Evolutionary conservation across 169 alveolate species (phyloP).

Genomic region (Besnoitia besnoiti): DNA sequence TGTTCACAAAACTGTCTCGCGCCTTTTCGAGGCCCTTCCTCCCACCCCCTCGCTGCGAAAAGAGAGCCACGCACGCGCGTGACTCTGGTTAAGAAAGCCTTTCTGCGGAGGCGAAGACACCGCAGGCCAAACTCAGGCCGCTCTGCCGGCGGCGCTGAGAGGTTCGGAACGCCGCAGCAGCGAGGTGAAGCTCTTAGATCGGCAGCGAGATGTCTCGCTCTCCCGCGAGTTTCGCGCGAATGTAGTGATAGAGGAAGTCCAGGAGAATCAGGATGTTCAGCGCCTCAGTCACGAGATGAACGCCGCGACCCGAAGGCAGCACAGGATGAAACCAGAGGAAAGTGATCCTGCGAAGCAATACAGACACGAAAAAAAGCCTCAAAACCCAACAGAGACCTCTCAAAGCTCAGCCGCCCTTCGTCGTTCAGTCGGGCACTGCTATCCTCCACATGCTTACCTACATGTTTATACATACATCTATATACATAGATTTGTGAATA

Average conservation of each 20-base stretch:
- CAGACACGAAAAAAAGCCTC: neutral
- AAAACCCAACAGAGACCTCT: neutral
- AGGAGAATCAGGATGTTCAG: constrained; percentile 69
- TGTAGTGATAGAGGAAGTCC: constrained; percentile 72
- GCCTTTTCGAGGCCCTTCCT: too few species aligned
- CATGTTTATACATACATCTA: neutral
- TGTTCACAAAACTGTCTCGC: too few species aligned
- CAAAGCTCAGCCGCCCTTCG: neutral
- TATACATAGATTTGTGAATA: neutral
- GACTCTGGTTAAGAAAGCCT: too few species aligned
- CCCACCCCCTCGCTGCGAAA: too few species aligned
- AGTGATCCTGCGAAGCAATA: constrained; percentile 37
- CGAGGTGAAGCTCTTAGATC: too few species aligned
- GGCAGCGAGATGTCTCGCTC: constrained; percentile 71
- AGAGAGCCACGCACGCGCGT: too few species aligned
- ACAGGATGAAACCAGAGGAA: constrained; percentile 66
- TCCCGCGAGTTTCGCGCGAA: constrained; percentile 69
- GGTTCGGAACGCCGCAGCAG: too few species aligned
- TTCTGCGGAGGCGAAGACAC: too few species aligned
- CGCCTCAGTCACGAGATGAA: constrained; percentile 73
- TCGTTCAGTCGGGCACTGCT: neutral
- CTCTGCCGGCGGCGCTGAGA: too few species aligned
- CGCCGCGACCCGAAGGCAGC: constrained; percentile 72
- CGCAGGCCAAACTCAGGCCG: too few species aligned
- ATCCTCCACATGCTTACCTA: neutral